phyloP scores from a whole-genome alignment of 345 rosid genomes.

The Pseudoturritis turrita region DNA sequence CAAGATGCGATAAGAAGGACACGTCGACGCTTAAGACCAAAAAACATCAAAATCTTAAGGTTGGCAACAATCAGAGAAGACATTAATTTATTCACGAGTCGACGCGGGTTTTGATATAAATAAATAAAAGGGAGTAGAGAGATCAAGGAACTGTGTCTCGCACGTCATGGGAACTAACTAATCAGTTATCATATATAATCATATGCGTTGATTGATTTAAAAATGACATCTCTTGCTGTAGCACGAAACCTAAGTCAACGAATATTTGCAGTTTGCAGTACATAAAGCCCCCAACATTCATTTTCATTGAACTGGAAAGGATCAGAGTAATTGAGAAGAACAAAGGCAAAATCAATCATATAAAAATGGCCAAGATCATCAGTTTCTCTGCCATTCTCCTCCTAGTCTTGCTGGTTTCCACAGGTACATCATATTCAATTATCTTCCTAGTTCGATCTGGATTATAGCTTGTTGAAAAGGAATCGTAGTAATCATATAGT shows the following conservation, averaged over 20 bases:
- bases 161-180: not conserved
- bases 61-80: not conserved
- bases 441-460: not conserved
- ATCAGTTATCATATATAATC: not conserved
- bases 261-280: not conserved
- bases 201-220: not conserved
- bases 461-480: not conserved
- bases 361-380: conserved; percentile 13
- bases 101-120: not conserved
- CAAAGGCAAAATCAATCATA: not conserved
- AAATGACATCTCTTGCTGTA: not conserved
- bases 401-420: conserved; percentile 12
- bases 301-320: not conserved
- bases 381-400: conserved; percentile 7
- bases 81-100: not conserved
- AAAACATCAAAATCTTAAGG: not conserved
- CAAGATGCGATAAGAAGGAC: not conserved
- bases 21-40: not conserved
- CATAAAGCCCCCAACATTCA: not conserved
- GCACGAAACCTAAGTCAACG: not conserved
- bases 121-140: not conserved
- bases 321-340: not conserved
- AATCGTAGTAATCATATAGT: not conserved
- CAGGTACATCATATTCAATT: not conserved
- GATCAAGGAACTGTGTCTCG: not conserved